A percentile compares a stretch with the other conserved stretches of the same genome.
These are phyloP conservation scores for Saccharum officinarum DNA, from an alignment of 176 grass and related monocot species.

Conservation along the genomic window DNA sequence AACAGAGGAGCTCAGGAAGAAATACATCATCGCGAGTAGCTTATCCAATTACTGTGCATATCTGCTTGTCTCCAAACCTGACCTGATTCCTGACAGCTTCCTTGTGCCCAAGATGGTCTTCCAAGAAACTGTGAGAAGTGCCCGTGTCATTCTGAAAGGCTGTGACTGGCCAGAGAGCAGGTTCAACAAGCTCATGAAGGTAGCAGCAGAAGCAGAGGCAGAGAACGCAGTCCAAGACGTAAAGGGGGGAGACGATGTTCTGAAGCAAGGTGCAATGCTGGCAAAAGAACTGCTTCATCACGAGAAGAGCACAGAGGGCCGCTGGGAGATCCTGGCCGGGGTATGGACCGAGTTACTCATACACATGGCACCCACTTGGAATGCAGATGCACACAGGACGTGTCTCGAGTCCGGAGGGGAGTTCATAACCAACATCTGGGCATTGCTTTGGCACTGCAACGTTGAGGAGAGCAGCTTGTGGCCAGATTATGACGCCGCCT, in stretches of 20 bases:
- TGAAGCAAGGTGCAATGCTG: constrained; percentile 22
- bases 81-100: constrained; percentile 37
- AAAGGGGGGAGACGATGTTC: background rate
- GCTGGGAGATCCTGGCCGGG: constrained; percentile 30
- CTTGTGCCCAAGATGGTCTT: background rate
- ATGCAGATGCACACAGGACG: constrained; percentile 23
- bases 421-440: constrained; percentile 37
- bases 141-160: background rate
- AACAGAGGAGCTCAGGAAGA: no score
- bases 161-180: constrained; percentile 15
- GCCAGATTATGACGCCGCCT: background rate
- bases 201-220: background rate
- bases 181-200: background rate
- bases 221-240: background rate
- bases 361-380: constrained; percentile 33
- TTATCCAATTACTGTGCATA: constrained; percentile 48
- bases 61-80: constrained; percentile 35
- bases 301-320: background rate
- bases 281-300: background rate
- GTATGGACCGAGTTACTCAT: constrained; percentile 39
- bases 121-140: background rate
- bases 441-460: constrained; percentile 37
- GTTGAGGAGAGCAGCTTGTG: constrained; percentile 19
- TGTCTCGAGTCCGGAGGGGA: constrained; percentile 35
- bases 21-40: constrained; percentile 33